These are phyloP conservation scores for Cercophora sp. DNA, from an alignment of 495 filamentous ascomycete genomes.

Conservation along the genomic window DNA sequence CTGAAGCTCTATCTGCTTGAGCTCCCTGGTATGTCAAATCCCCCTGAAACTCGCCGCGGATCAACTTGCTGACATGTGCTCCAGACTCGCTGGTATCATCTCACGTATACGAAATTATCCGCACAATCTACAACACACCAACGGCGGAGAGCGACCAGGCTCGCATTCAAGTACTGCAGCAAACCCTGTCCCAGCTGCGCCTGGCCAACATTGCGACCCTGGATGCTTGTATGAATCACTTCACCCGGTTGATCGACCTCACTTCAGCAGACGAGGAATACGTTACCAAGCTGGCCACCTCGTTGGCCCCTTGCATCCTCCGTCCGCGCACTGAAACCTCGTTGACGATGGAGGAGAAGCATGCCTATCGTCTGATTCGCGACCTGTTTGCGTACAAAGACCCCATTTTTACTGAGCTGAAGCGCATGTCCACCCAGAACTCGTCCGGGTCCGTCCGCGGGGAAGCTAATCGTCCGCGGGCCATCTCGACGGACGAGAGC, in stretches of 20 bases:
- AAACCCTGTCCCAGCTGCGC: slow-evolving; percentile 88
- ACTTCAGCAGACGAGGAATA: slow-evolving; percentile 93
- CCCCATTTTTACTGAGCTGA: slow-evolving; percentile 90
- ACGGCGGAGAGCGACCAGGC: slow-evolving; percentile 66
- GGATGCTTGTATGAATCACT: slow-evolving; percentile 96
- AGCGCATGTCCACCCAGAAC: slow-evolving; percentile 74
- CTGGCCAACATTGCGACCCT: slow-evolving; percentile 98
- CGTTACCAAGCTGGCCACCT: slow-evolving; percentile 67
- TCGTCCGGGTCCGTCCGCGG: slow-evolving; percentile 45
- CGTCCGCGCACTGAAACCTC: slow-evolving; percentile 81
- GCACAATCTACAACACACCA: slow-evolving; percentile 89
- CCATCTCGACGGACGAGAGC: slow-evolving; percentile 93
- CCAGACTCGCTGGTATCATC: slow-evolving; percentile 94
- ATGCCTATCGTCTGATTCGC: slow-evolving; percentile 84
- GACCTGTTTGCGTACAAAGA: slow-evolving; percentile 94
- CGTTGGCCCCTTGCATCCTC: slow-evolving; percentile 82
- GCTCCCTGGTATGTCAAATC: slow-evolving; percentile 68
- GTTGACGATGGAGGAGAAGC: slow-evolving; percentile 91
- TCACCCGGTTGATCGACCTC: slow-evolving; percentile 92
- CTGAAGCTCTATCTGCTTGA: slow-evolving; percentile 95
- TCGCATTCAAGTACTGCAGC: slow-evolving; percentile 89
- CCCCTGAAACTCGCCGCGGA: not conserved
- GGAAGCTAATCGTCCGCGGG: slow-evolving; percentile 64
- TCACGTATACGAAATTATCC: slow-evolving; percentile 97
- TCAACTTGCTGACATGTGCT: slow-evolving; percentile 16